Conservation (phyloP, 306 rosid species). For the Phaseolus lunatus region DNA sequence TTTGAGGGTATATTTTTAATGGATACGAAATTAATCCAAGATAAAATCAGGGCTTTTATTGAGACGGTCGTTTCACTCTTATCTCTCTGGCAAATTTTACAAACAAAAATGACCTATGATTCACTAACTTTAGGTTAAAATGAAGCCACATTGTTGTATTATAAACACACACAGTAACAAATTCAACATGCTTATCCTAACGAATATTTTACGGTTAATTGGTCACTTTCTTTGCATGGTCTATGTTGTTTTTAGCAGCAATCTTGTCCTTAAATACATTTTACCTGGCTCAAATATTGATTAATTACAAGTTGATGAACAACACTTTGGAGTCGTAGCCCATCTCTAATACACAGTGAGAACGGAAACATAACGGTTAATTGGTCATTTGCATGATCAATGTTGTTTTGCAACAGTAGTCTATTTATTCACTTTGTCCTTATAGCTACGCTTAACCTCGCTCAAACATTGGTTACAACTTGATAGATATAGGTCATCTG, state of each 20-base stretch:
- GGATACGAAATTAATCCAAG: neutral
- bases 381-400: neutral
- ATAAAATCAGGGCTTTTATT: neutral
- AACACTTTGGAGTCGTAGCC: neutral
- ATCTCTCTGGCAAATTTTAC: neutral
- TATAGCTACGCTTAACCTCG: no score
- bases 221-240: neutral
- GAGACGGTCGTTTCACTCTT: neutral
- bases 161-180: neutral
- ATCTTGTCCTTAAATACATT: neutral
- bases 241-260: neutral
- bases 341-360: neutral
- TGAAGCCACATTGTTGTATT: constrained; percentile 15
- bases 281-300: neutral
- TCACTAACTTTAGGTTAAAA: neutral
- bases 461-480: no score
- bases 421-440: neutral
- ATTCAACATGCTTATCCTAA: neutral
- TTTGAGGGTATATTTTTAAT: neutral
- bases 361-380: neutral
- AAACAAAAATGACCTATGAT: neutral
- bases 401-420: neutral
- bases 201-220: neutral
- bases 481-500: neutral
- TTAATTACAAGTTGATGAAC: neutral